Base-by-base conservation (phyloP, 176 grass and related monocot genomes). In the Alloteropsis semialata region DNA sequence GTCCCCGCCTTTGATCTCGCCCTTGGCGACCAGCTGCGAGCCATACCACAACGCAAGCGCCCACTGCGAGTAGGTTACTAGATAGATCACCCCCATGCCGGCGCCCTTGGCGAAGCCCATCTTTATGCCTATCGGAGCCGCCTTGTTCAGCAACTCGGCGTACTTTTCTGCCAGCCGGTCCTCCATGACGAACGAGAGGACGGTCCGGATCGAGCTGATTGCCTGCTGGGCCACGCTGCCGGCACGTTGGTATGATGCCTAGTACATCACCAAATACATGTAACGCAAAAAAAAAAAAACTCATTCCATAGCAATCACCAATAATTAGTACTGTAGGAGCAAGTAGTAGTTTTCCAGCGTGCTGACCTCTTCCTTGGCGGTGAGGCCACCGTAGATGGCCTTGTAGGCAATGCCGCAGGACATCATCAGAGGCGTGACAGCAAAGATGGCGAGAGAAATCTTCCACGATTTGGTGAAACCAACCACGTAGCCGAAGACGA, bases 91-190 rank as follows among this genome's bases (percentile, higher is more conserved):
- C 0, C 92, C 92, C 77, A 94, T 84, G 51, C 89, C 89, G 27
- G 89, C 84, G 50, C 92, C 92, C 87, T 94, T 94, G 10, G 92
- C 92, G 44, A 94, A 91, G 6, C 92, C 89, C 42, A 89, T 75
- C 81, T 91, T 94, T 4, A 89, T 19, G 45, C 89, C 87, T 36
- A 91, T 78, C 1, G 89, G 89, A 0, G 77, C 68, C 65, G 89
- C 64, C 59, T 32, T 56, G 51, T 82, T 56, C n/a, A 94, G 87
- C 60, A 59, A 44, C 25, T 75, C 86, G 6, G 74, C 81, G 32
- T 94, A 94, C 77, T 63, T 65, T 33, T 78, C 73, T 4, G 89
- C 84, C 19, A 94, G 87, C 44, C 70, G 32, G 16, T 94, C 89
- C 73, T 94, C 92, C 89, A 91, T 91, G 15, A 91, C 89, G 62